Evolutionary conservation across 2,329 filamentous ascomycete species (phyloP), one percentile per base, ranked within the genome.

Genomic region (Zasmidium citrigriseum): DNA sequence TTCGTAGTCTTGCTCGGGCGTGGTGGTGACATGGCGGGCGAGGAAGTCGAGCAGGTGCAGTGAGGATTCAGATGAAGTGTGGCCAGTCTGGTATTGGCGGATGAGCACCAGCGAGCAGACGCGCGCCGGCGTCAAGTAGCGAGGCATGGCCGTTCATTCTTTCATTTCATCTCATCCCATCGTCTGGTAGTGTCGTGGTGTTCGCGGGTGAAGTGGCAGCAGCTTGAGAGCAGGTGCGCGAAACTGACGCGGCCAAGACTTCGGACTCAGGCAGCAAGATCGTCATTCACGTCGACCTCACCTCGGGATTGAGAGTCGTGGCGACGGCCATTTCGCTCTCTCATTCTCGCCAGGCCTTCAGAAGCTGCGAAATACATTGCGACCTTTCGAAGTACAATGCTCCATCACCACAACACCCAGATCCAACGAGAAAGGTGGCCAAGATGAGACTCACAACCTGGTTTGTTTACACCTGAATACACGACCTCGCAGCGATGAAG

Each of bases 61-160:
- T 22, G 88, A 59, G 47, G 64, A 64, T 47, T 57, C 63, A 9
- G 64, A 59, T 12, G 66, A 64, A 4, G 62, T 58, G 18, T 64
- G 57, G 44, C 59, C 66, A 11, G 64, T 52, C 25, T 68, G 63
- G 75, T 99, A 98, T 54, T 97, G 82, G 67, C 91, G 86, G 53
- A 95, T 83, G 54, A 99, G 83, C 55, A 86, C 85, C 55, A 98
- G 83, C 22, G 97, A 82, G 69, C 89, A 88, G 65, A 98, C 84
- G 72, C 95, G 96, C 66, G 91, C 88, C 12, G 93, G 90, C n/a
- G 90, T 96, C 47, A 98, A 82, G 74, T 89, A 96, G 57, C 89
- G 89, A 68, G 88, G 84, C 88, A 93, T 96, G 22, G 23, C 47
- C 44, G 11, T 10, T 45, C 44, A n/a, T n/a, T n/a, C n/a, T n/a